Evolutionary conservation across 2,329 filamentous ascomycete genomes (phyloP), one percentile per base, ranked within the genome.

Genomic region (Trichoderma citrinoviride): DNA sequence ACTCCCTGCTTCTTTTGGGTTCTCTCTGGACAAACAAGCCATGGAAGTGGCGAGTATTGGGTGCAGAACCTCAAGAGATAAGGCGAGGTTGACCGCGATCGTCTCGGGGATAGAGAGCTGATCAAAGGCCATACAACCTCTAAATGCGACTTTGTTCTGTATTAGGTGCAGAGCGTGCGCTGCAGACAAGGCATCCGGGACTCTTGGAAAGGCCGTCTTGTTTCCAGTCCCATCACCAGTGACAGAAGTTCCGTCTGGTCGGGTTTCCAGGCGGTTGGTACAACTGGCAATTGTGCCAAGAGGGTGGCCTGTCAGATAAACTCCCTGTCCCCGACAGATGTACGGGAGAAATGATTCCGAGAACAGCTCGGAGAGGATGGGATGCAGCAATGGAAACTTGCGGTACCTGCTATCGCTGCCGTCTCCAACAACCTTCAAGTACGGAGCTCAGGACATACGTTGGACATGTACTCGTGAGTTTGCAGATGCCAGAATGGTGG

Each of bases 31-130:
- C 57, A 52, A 29, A 33, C 57, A 50, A 43, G n/a, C 46, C 8
- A n/a, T 37, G 52, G 23, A n/a, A 52, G 25, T 52, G 33, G 57
- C 37, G 33, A 61, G 23, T n/a, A 44, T 61, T 61, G 47, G 47
- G 57, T 44, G 25, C 19, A 40, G 27, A 61, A 29, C 7, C 21
- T 2, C 8, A 27, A 40, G 7, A 43, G 47, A 61, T 43, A 44
- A 52, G 37, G 37, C 57, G n/a, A 43, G 33, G 19, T 15, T 37
- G 37, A 43, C 14, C 8, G n/a, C 33, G 49, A 23, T 19, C 56
- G 27, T 14, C 17, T 50, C 23, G 21, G 17, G 21, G 27, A n/a
- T n/a, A 19, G 14, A n/a, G 29, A 41, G 46, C 37, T 23, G 17
- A 52, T 33, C 37, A 61, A 23, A 17, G 23, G 33, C 29, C n/a